Conservation (phyloP, 148 eudicot species). For the Polygonum maritimum region DNA sequence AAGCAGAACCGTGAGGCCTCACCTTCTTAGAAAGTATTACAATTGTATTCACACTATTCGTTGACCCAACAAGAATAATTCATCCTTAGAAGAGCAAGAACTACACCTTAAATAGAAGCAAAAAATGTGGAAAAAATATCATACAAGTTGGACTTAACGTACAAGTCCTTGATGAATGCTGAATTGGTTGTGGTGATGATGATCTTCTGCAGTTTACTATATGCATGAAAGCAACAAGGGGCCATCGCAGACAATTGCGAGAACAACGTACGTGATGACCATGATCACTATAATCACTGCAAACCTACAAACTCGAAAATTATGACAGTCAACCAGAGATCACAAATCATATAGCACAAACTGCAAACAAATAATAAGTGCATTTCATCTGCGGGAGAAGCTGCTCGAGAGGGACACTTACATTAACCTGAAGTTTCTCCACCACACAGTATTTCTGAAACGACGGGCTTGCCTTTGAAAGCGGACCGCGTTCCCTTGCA, state of each 20-base stretch:
- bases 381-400: no score
- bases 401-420: conserved; percentile 24
- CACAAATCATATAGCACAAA: background rate
- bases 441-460: conserved; percentile 86
- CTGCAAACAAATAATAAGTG: no score
- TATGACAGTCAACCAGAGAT: background rate
- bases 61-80: background rate
- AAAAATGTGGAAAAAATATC: background rate
- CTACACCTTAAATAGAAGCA: conserved; percentile 3
- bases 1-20: no score
- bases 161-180: background rate
- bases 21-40: no score
- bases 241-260: conserved; percentile 86
- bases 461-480: conserved; percentile 95
- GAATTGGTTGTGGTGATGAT: background rate
- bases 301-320: conserved; percentile 40
- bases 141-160: background rate
- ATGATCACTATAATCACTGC: conserved; percentile 60
- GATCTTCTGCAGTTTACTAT: conserved; percentile 10
- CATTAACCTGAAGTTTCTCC: conserved; percentile 98
- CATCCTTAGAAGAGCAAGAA: background rate
- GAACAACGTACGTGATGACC: conserved; percentile 60
- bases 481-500: conserved; percentile 86
- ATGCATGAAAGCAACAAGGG: conserved; percentile 61
- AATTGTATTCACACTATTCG: no score